Evolutionary conservation across 257 asterid genomes (phyloP), one percentile per base, ranked within the genome.

Genomic region (Buddleja alternifolia): DNA sequence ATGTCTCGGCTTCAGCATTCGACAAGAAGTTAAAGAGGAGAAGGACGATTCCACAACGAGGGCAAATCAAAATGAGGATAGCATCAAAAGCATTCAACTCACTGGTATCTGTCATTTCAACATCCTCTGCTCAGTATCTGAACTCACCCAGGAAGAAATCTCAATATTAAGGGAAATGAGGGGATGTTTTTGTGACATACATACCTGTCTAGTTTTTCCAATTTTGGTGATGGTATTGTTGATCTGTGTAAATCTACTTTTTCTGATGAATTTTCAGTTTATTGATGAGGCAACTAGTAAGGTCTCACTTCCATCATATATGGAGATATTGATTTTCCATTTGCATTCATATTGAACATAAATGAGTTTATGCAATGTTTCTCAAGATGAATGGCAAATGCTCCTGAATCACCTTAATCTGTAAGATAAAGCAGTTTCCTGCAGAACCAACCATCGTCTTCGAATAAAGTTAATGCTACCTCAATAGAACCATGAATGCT

Each of bases 21-120:
- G 51, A 47, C 56, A 78, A 58, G 65, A 66, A 63, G n/a, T 62
- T 68, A 16, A 56, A 40, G 64, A 61, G 63, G 8, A 64, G 69
- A 39, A 50, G 80, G 29, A 37, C 65, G 0, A 24, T 70, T 16
- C 87, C 87, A 0, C 78, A 52, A 54, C 63, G 88, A 37, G 90
- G 88, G 56, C 79, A 78, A 25, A 75, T 80, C 71, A 85, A 80
- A 72, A 72, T 67, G 50, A 80, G 75, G 66, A 82, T 82, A 37
- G 88, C 79, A 34, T 62, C 83, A 2, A 73, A 75, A 65, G 86
- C 80, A 17, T 67, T 75, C n/a, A 81, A 71, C 0, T 75, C 71
- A 25, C 58, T 85, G 0, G 68, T 64, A 10, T 73, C 81, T 6
- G 75, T 72, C 32, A 57, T 81, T 58, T 63, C 61, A 10, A 34